phyloP scores from a whole-genome alignment of 2,329 filamentous ascomycete species.

The Cytospora piceae region DNA sequence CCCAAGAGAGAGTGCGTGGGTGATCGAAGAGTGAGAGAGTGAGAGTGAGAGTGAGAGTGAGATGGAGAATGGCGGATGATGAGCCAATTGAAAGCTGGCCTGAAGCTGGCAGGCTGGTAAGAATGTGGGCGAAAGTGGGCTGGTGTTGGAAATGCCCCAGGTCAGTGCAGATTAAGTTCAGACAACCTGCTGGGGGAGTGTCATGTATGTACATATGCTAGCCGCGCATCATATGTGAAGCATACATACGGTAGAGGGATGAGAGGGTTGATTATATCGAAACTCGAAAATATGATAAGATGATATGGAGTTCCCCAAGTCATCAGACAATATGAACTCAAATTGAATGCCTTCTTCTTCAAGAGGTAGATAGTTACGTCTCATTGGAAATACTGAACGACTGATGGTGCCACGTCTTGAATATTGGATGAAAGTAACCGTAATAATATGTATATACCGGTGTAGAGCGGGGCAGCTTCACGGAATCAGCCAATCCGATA shows the following conservation, averaged over 20 bases:
- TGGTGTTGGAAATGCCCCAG: neutral
- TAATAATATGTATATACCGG: neutral
- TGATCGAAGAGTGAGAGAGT: constrained; percentile 12
- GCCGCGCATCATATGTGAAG: neutral
- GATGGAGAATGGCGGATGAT: neutral
- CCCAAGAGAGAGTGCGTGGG: neutral
- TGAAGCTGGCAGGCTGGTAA: neutral
- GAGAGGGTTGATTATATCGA: neutral
- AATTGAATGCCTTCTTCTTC: neutral
- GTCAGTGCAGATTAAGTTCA: neutral
- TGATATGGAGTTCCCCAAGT: neutral
- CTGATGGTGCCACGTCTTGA: too few relatives aligned
- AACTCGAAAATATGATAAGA: neutral
- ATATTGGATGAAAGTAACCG: neutral
- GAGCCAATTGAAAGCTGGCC: constrained; percentile 12
- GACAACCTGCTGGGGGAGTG: too few relatives aligned
- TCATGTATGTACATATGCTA: neutral
- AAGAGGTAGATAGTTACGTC: too few relatives aligned
- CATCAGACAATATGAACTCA: neutral
- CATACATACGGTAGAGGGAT: neutral
- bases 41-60: constrained; percentile 10
- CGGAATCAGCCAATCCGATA: neutral
- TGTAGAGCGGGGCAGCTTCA: neutral
- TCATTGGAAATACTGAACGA: too few relatives aligned
- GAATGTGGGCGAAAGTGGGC: neutral